Evolutionary conservation across 495 filamentous ascomycete genomes (phyloP), one percentile per base, ranked within the genome.

Genomic region (Aspergillus homomorphus): DNA sequence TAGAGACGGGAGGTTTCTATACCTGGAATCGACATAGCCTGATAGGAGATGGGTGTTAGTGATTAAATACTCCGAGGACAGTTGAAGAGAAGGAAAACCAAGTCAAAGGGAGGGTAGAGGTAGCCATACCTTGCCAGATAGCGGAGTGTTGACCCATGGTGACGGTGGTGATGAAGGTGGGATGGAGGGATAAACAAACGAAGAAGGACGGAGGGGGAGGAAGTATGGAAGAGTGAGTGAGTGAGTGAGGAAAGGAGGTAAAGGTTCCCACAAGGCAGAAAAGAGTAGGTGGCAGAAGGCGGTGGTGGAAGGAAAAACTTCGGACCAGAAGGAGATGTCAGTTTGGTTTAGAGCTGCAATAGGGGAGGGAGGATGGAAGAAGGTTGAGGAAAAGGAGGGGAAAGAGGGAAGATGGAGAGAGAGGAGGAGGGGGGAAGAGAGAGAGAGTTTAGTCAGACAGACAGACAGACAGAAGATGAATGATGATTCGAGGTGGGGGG

Each of bases 1-100:
- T 60, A 61, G 42, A 26, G n/a, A 56, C 59, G 61, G 58, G 49
- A 54, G 43, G 48, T 16, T 30, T 45, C n/a, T 33, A 59, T 84
- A 88, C 86, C 84, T 87, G 59, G 79, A 74, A 75, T 88, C 85
- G 66, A 88, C 77, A 69, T 88, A 89, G 70, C 79, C 86, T 89
- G 67, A 52, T 45, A 62, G 45, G 43, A 53, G 28, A 45, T 16
- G 50, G n/a, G 70, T 60, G 72, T 48, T 51, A 23, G 48, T n/a
- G n/a, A n/a, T n/a, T n/a, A n/a, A n/a, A n/a, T n/a, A n/a, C n/a
- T n/a, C n/a, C n/a, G n/a, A n/a, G n/a, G n/a, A n/a, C n/a, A n/a
- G n/a, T n/a, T n/a, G n/a, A n/a, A n/a, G n/a, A n/a, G n/a, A n/a
- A n/a, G n/a, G n/a, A 51, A 57, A 54, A 26, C 56, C 54, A 28